Percentiles rank a stretch among this genome's conserved stretches.
phyloP scores from a whole-genome alignment of 805 yeast species.

The Starmerella kuoi region DNA sequence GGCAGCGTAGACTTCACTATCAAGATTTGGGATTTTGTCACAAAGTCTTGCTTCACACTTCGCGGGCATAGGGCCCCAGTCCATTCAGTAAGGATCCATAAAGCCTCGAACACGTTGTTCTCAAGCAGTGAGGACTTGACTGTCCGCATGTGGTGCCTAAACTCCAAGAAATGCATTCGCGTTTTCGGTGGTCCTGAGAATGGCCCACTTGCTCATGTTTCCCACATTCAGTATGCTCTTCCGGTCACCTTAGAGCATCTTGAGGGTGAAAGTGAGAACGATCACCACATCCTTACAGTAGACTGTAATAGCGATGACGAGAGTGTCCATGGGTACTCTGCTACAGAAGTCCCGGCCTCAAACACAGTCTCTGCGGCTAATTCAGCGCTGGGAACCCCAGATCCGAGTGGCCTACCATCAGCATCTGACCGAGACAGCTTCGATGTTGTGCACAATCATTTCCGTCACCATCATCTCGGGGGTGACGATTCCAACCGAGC shows the following conservation, averaged over 20 bases:
- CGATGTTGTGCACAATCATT: conserved; percentile 4
- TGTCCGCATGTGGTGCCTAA: conserved; percentile 87
- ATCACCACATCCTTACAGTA: conserved; percentile 11
- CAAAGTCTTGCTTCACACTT: conserved; percentile 80
- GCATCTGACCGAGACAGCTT: not conserved
- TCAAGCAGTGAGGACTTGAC: conserved; percentile 89
- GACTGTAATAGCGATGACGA: conserved; percentile 1
- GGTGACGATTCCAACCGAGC: conserved; percentile 19
- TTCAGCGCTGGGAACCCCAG: not conserved
- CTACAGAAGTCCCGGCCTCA: not conserved
- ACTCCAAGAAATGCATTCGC: conserved; percentile 62
- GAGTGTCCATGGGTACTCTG: not conserved
- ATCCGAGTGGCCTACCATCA: not conserved
- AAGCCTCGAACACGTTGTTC: conserved; percentile 63
- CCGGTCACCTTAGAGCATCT: conserved; percentile 66
- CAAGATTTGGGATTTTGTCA: conserved; percentile 93
- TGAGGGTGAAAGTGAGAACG: conserved; percentile 35
- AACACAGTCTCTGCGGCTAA: not conserved
- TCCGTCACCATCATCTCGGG: conserved; percentile 2
- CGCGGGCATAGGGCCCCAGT: conserved; percentile 93
- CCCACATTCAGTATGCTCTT: conserved; percentile 85
- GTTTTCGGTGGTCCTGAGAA: conserved; percentile 58
- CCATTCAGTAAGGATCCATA: conserved; percentile 75
- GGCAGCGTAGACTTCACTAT: conserved; percentile 90
- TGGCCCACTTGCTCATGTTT: conserved; percentile 59